Percentiles rank a stretch among this genome's conserved stretches.
Evolutionary conservation across 257 asterid genomes (phyloP).

Genomic region (Craterostigma plantagineum): DNA sequence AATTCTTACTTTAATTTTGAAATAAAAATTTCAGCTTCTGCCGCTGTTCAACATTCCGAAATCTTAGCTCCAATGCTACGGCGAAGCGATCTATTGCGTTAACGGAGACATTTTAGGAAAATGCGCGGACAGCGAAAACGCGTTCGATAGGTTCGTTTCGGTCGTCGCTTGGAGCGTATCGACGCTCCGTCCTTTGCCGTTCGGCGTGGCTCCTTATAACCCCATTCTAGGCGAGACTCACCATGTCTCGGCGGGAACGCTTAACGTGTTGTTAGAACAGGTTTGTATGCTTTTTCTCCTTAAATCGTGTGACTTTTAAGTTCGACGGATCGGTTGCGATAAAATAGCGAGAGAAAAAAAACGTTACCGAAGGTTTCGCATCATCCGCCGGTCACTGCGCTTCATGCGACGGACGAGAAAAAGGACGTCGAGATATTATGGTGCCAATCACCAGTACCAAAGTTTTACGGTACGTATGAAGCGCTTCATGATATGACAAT

Average conservation of each 20-base stretch:
- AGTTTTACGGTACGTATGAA: conserved; percentile 58
- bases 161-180: conserved; percentile 85
- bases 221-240: conserved; percentile 93
- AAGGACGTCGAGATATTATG: conserved; percentile 37
- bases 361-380: conserved; percentile 47
- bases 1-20: background rate
- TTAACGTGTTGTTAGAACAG: conserved; percentile 73
- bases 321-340: too few species aligned
- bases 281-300: conserved; percentile 8
- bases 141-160: conserved; percentile 25
- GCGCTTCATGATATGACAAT: too few species aligned
- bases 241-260: conserved; percentile 46
- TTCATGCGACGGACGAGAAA: conserved; percentile 70
- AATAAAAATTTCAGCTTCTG: conserved; percentile 41
- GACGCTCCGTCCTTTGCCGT: conserved; percentile 40
- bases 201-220: conserved; percentile 84
- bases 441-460: conserved; percentile 54
- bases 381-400: conserved; percentile 81
- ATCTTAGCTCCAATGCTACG: conserved; percentile 74
- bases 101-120: conserved; percentile 29
- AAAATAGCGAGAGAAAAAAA: too few species aligned
- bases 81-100: conserved; percentile 50
- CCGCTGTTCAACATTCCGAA: conserved; percentile 85
- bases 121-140: conserved; percentile 29
- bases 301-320: too few species aligned